Evolutionary conservation across 176 grass and related monocot genomes (phyloP), one percentile per base, ranked within the genome.

Genomic region (Juncus effusus): DNA sequence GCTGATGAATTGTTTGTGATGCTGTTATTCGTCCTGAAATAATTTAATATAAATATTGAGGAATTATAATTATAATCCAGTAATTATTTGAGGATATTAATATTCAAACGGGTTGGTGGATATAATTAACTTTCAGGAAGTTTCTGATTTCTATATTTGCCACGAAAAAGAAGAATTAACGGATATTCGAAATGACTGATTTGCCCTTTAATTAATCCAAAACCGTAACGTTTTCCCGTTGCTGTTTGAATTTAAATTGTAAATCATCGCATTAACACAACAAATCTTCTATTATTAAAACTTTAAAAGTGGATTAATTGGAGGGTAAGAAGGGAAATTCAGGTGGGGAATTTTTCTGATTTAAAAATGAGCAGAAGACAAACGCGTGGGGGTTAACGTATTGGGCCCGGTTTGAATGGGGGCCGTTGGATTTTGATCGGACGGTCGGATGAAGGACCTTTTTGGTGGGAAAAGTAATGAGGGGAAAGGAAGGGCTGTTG

Each of bases 371-470:
- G 44, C 44, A 16, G 42, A 36, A 61, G 76, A 51, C 41, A 19
- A 36, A 14, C 6, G 10, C 45, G 28, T 47, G 39, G 40, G 10
- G 64, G 56, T n/a, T 79, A 70, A 70, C 71, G 75, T 82, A 71
- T 54, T n/a, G 65, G 67, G 38, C 35, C 56, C 37, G 52, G 59
- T 90, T 80, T 66, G 61, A 87, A 81, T 6, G 2, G 1, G 0
- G 41, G 13, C 61, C 82, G 76, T 65, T 8, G 49, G 80, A 84
- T 86, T 7, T 0, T 0, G 39, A 92, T 86, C 82, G n/a, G 12
- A 77, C 6, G 85, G 62, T n/a, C 6, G 0, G 63, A 3, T 19
- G 2, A 52, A 3, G 15, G 28, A 55, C 50, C 39, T 59, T 72
- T 72, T 44, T 59, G 38, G 39, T 72, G 68, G 44, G 44, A 72